These are phyloP conservation scores for Peniophora sp. DNA, from an alignment of 1,284 basidiomycete species.

Conservation along the genomic window DNA sequence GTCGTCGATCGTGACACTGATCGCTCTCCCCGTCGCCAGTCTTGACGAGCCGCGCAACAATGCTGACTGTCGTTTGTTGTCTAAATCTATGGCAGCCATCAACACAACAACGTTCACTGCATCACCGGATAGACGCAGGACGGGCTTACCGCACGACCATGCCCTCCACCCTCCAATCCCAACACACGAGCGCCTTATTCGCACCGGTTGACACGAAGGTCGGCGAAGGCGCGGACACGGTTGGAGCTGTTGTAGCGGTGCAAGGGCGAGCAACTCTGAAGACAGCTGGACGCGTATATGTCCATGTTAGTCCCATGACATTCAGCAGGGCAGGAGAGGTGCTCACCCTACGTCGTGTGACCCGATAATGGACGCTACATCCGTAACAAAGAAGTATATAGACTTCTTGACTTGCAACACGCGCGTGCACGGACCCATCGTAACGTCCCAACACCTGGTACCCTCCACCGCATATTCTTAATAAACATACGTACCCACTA, in stretches of 20 bases:
- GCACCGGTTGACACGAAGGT: conserved; percentile 86
- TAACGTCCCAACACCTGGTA: conserved; percentile 82
- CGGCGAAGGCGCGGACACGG: conserved; percentile 71
- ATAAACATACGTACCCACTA: conserved; percentile 29
- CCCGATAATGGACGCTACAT: conserved; percentile 86
- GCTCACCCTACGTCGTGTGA: conserved; percentile 86
- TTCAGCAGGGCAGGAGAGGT: neutral
- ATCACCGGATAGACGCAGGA: too few species aligned
- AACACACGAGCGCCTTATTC: conserved; percentile 84
- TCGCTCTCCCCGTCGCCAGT: conserved; percentile 54
- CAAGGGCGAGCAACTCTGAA: conserved; percentile 73
- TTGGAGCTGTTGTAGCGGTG: conserved; percentile 76
- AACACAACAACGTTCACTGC: too few species aligned
- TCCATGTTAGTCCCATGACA: conserved; percentile 1
- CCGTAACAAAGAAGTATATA: conserved; percentile 79
- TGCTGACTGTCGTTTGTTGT: conserved; percentile 88
- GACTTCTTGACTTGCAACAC: conserved; percentile 78
- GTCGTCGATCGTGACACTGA: conserved; percentile 87
- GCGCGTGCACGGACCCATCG: conserved; percentile 74
- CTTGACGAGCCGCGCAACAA: conserved; percentile 78
- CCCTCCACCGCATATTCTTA: conserved; percentile 52
- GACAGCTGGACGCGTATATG: conserved; percentile 72
- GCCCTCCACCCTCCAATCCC: conserved; percentile 80
- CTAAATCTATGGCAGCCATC: conserved; percentile 42
- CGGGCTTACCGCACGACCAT: conserved; percentile 77